These are phyloP conservation scores for Castanea mollissima DNA, from an alignment of 306 rosid species.

Conservation along the genomic window DNA sequence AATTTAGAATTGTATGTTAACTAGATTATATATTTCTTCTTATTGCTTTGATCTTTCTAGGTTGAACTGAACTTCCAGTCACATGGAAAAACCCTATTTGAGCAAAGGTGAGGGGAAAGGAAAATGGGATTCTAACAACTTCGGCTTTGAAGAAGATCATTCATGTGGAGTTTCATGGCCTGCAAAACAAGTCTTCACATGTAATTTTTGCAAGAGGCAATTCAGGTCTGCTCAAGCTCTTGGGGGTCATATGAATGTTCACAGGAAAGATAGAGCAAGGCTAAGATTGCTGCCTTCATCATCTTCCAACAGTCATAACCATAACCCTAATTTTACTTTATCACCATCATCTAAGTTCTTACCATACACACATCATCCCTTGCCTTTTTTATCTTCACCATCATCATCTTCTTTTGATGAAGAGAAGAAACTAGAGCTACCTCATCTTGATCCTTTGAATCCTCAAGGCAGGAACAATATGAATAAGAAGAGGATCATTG, in stretches of 20 bases:
- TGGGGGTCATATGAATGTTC: conserved; percentile 94
- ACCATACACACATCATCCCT: conserved; percentile 22
- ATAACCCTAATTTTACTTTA: conserved; percentile 31
- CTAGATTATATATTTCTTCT: not conserved
- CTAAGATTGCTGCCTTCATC: conserved; percentile 47
- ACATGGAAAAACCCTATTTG: conserved; percentile 57
- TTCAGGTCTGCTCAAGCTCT: conserved; percentile 87
- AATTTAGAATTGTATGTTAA: not conserved
- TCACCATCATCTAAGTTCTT: conserved; percentile 25
- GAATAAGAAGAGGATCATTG: conserved; percentile 3
- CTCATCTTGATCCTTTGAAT: conserved; percentile 26
- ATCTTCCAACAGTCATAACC: conserved; percentile 31
- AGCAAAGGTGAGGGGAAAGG: conserved; percentile 38
- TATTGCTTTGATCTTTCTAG: conserved; percentile 15
- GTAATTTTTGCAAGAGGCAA: conserved; percentile 82
- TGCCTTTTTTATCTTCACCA: conserved; percentile 35
- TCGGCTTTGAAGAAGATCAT: conserved; percentile 42
- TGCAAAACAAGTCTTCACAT: conserved; percentile 44
- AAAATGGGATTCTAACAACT: conserved; percentile 22
- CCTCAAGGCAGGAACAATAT: conserved; percentile 28
- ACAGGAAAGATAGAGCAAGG: conserved; percentile 84
- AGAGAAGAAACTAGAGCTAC: conserved; percentile 33
- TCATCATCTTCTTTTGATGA: conserved; percentile 30
- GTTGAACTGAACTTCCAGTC: conserved; percentile 2
- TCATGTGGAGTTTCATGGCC: conserved; percentile 54